phyloP scores from a whole-genome alignment of 805 yeast genomes.

The Yarrowia deformans region DNA sequence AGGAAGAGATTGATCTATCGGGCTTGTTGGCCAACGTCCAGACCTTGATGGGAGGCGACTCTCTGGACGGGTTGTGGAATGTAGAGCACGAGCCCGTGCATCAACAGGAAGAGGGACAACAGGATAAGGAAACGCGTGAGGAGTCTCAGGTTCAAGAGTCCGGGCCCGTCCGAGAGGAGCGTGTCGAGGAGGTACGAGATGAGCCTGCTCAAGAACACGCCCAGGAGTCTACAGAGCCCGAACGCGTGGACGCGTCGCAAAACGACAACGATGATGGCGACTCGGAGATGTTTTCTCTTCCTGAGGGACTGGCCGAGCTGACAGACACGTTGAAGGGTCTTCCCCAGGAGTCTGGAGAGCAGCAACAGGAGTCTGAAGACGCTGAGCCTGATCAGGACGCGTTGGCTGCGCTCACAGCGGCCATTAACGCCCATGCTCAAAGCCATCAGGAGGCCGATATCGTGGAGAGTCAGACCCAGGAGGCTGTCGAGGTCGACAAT shows the following conservation, averaged over 20 bases:
- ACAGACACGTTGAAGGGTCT: conserved; percentile 30
- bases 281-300: conserved; percentile 11
- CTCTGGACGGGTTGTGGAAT: conserved; percentile 13
- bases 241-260: conserved; percentile 15
- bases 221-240: neutral
- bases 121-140: neutral
- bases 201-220: neutral
- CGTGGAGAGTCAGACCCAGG: conserved; percentile 6
- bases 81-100: conserved; percentile 1
- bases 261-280: neutral
- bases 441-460: conserved; percentile 6
- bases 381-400: conserved; percentile 25
- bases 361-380: conserved; percentile 9
- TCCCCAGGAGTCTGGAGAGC: conserved; percentile 7
- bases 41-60: conserved; percentile 29
- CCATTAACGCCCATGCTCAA: conserved; percentile 18
- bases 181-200: neutral
- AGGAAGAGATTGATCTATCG: conserved; percentile 15
- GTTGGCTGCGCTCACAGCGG: conserved; percentile 31
- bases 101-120: neutral
- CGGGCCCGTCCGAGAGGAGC: neutral
- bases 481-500: neutral
- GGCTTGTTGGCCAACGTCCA: conserved; percentile 34
- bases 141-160: neutral
- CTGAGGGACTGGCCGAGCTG: conserved; percentile 28